Evolutionary conservation across 192 early-diverging fungal species (phyloP).

Genomic region (Backusella macrospora): DNA sequence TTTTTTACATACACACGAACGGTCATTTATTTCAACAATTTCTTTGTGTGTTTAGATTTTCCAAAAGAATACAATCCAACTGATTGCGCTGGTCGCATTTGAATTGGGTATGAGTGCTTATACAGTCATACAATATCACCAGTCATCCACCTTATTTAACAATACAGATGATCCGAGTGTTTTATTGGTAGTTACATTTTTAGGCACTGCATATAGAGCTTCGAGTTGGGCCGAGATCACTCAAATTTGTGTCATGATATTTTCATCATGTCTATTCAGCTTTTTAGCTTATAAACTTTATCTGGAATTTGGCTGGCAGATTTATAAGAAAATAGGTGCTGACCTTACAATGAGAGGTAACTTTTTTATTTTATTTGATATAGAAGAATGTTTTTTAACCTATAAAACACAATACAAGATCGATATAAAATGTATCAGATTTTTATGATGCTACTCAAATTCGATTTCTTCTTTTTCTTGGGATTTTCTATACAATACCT

Average conservation of each 20-base stretch:
- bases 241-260: conserved; percentile 59
- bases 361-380: not conserved
- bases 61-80: conserved; percentile 93
- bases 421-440: conserved; percentile 80
- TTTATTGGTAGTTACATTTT: conserved; percentile 7
- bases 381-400: not conserved
- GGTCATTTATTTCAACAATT: not conserved
- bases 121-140: conserved; percentile 67
- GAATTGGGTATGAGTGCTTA: conserved; percentile 67
- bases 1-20: not conserved
- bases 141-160: conserved; percentile 44
- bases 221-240: conserved; percentile 54
- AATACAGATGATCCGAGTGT: not conserved
- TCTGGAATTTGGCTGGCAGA: conserved; percentile 82
- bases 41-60: conserved; percentile 57
- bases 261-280: conserved; percentile 50
- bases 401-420: conserved; percentile 40
- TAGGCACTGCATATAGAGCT: conserved; percentile 30
- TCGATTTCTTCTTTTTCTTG: conserved; percentile 80
- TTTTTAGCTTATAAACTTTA: conserved; percentile 68
- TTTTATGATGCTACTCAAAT: conserved; percentile 79
- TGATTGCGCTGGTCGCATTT: conserved; percentile 74
- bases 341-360: conserved; percentile 72
- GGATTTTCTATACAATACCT: conserved; percentile 77
- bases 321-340: conserved; percentile 83